Conservation (phyloP, 2,329 filamentous ascomycete genomes). For the Apiospora hydei region DNA sequence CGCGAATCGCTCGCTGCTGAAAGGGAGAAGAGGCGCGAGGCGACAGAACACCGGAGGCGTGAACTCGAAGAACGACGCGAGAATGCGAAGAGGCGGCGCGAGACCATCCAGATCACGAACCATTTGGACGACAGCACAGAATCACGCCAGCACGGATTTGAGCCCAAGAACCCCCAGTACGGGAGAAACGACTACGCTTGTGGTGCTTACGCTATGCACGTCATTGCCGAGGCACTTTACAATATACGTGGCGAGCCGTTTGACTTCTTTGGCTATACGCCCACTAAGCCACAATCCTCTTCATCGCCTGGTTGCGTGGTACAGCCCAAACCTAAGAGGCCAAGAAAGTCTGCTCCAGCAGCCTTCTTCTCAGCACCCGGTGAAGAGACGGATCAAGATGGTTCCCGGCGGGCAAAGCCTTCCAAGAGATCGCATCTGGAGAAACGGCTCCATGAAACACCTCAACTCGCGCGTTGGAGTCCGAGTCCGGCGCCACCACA, state of each 20-base stretch:
- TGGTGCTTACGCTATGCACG: constrained; percentile 42
- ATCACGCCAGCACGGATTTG: background rate
- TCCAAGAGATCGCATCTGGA: constrained; percentile 19
- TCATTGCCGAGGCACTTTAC: constrained; percentile 42
- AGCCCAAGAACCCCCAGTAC: constrained; percentile 41
- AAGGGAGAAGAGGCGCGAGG: constrained; percentile 20
- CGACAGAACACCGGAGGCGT: background rate
- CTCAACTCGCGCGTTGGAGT: constrained; percentile 12
- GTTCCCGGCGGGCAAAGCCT: constrained; percentile 24
- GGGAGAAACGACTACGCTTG: constrained; percentile 44
- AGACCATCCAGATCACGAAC: constrained; percentile 23
- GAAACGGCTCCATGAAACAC: background rate
- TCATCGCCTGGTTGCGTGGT: background rate
- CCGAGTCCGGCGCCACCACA: constrained; percentile 4
- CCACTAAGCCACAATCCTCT: constrained; percentile 37
- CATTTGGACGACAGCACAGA: constrained; percentile 7
- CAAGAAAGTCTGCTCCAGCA: constrained; percentile 51
- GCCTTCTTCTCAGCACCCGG: constrained; percentile 33
- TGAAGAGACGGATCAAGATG: constrained; percentile 13
- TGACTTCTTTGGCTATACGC: constrained; percentile 42
- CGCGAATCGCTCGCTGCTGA: constrained; percentile 16
- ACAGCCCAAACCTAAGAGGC: constrained; percentile 39
- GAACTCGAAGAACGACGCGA: constrained; percentile 26
- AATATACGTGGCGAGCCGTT: constrained; percentile 42
- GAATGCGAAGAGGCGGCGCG: constrained; percentile 23